A percentile compares a stretch with the other conserved stretches of the same genome.
These are phyloP conservation scores for Potentilla sterilis DNA, from an alignment of 306 rosid genomes.

Conservation along the genomic window DNA sequence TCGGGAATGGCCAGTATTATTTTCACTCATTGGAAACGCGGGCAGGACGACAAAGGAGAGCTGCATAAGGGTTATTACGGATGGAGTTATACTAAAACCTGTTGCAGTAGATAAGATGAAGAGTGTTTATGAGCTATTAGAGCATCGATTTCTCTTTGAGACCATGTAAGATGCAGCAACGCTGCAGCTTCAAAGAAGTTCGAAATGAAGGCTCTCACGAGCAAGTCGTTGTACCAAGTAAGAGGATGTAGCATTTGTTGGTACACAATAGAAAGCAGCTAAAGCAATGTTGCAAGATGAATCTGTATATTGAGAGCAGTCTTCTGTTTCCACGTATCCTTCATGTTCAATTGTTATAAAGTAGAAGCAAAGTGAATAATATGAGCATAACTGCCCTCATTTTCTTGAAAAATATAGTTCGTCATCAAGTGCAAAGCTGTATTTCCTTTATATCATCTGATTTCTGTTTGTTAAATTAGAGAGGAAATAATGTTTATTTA, in stretches of 20 bases:
- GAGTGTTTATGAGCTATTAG: slow-evolving; percentile 45
- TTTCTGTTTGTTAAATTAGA: too few relatives aligned
- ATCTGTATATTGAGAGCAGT: neutral
- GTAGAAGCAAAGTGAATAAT: neutral
- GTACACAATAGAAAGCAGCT: neutral
- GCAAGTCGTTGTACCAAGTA: neutral
- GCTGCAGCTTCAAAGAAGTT: neutral
- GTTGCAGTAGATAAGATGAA: slow-evolving; percentile 89
- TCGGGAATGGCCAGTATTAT: too few relatives aligned
- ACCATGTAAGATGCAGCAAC: slow-evolving; percentile 31
- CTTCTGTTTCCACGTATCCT: too few relatives aligned
- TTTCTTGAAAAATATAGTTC: too few relatives aligned
- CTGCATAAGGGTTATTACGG: slow-evolving; percentile 57
- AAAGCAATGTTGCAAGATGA: neutral
- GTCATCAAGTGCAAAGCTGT: too few relatives aligned
- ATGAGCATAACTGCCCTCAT: too few relatives aligned
- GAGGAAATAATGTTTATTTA: too few relatives aligned
- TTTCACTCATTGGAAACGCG: too few relatives aligned
- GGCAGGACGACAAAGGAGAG: too few relatives aligned
- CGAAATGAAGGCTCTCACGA: neutral
- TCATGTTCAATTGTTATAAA: neutral
- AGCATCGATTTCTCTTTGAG: slow-evolving; percentile 65
- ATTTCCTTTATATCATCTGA: too few relatives aligned
- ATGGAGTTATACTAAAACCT: slow-evolving; percentile 74
- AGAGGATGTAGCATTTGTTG: neutral